phyloP scores from a whole-genome alignment of 2,329 filamentous ascomycete species.

The Pyricularia sp. region DNA sequence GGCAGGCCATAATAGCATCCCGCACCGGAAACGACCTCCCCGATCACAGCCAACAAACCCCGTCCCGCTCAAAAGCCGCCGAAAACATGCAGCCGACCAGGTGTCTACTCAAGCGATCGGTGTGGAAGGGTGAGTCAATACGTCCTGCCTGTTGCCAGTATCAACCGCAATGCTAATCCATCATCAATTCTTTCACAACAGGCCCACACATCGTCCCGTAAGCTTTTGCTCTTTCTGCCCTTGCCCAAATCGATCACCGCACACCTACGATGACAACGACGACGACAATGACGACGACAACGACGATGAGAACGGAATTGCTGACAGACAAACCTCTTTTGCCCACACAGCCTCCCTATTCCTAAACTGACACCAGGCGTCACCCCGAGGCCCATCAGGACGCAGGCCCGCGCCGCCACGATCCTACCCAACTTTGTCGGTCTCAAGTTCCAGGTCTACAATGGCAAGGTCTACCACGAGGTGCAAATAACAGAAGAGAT shows the following conservation, averaged over 20 bases:
- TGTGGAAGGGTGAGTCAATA: slow-evolving; percentile 70
- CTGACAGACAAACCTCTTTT: slow-evolving; percentile 7
- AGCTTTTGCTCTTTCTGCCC: slow-evolving; percentile 14
- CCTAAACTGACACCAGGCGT: slow-evolving; percentile 50
- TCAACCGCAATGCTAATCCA: not conserved
- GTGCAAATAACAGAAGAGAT: slow-evolving; percentile 86
- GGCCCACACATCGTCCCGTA: slow-evolving; percentile 46
- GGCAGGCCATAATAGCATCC: not conserved
- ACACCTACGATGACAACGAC: not conserved
- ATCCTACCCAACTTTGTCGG: slow-evolving; percentile 91
- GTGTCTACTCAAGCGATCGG: slow-evolving; percentile 62
- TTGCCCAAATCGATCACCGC: not conserved
- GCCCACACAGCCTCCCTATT: slow-evolving; percentile 48
- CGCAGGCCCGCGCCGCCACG: slow-evolving; percentile 78
- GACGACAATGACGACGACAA: not conserved
- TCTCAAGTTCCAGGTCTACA: slow-evolving; percentile 81
- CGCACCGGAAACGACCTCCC: not conserved
- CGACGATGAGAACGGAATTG: not conserved
- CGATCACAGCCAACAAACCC: not conserved
- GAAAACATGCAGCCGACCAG: slow-evolving; percentile 59
- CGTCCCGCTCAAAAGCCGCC: not conserved
- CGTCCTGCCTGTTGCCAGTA: not conserved
- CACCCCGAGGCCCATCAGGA: slow-evolving; percentile 64
- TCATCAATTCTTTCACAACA: slow-evolving; percentile 17
- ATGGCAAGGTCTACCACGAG: slow-evolving; percentile 80